Percentiles rank a stretch among this genome's conserved stretches.
Conservation (phyloP, 2,329 filamentous ascomycete species). For the Epichloe festucae region DNA sequence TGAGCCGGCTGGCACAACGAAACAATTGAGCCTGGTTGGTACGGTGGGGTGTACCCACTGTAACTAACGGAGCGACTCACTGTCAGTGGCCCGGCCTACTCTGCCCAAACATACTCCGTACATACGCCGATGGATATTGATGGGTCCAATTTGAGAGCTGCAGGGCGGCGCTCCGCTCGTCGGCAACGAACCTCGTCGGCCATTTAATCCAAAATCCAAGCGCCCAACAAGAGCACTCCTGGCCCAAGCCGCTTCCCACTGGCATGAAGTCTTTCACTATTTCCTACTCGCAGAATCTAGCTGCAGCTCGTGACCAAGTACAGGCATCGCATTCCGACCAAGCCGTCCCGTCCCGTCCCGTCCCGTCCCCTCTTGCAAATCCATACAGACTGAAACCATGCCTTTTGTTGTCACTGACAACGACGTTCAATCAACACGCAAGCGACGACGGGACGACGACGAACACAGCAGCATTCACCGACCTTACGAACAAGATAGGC, state of each 20-base stretch:
- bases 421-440: constrained; percentile 18
- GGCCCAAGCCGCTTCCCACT: background rate
- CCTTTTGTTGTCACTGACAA: constrained; percentile 19
- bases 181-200: background rate
- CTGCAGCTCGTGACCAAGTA: no score
- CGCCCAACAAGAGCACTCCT: background rate
- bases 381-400: constrained; percentile 14
- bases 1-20: no score
- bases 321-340: no score
- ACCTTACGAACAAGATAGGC: constrained; percentile 14
- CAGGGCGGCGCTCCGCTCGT: no score
- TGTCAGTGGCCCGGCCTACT: no score
- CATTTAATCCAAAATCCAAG: background rate
- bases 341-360: no score
- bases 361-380: no score
- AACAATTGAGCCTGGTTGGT: no score
- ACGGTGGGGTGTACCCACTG: no score
- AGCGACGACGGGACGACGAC: constrained; percentile 20
- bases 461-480: constrained; percentile 14
- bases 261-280: background rate
- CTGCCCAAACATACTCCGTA: background rate
- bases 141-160: background rate
- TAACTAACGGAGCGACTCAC: no score
- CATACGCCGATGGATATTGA: background rate
- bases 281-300: no score